Percentiles rank a stretch among this genome's conserved stretches.
phyloP scores from a whole-genome alignment of 805 yeast genomes.

The Jamesozyma hellenica region DNA sequence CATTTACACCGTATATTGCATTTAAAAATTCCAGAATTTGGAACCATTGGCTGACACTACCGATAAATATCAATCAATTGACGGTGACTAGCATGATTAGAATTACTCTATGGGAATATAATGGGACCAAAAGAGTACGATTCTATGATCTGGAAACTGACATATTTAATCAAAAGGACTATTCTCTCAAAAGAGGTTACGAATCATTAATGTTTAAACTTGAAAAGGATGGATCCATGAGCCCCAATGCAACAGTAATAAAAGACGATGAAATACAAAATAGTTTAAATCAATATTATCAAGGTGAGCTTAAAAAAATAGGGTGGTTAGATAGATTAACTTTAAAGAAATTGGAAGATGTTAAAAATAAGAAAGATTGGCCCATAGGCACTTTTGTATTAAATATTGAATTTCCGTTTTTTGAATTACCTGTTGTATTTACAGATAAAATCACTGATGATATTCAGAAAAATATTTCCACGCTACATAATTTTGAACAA shows the following conservation, averaged over 20 bases:
- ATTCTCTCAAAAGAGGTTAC: slow-evolving; percentile 60
- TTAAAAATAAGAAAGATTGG: slow-evolving; percentile 13
- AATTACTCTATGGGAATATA: slow-evolving; percentile 59
- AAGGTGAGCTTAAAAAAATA: slow-evolving; percentile 49
- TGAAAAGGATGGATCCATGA: slow-evolving; percentile 3
- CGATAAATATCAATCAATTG: slow-evolving; percentile 63
- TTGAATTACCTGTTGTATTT: slow-evolving; percentile 63
- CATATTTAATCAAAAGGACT: slow-evolving; percentile 46
- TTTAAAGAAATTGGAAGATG: slow-evolving; percentile 38
- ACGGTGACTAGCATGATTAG: slow-evolving; percentile 50
- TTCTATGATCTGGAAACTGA: slow-evolving; percentile 54
- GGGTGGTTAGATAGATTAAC: slow-evolving; percentile 72
- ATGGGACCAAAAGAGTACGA: slow-evolving; percentile 39
- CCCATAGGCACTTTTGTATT: slow-evolving; percentile 29
- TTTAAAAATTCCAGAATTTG: slow-evolving; percentile 42
- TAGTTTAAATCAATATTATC: slow-evolving; percentile 51
- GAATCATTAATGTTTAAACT: slow-evolving; percentile 42
- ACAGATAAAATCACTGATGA: slow-evolving; percentile 42
- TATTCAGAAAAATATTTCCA: slow-evolving; percentile 27
- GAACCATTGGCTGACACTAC: slow-evolving; percentile 66
- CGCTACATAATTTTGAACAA: slow-evolving; percentile 37
- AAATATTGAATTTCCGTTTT: slow-evolving; percentile 50
- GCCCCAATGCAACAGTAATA: slow-evolving; percentile 5
- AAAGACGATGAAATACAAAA: slow-evolving; percentile 35
- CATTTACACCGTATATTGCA: slow-evolving; percentile 40